Evolutionary conservation across 2,329 filamentous ascomycete species (phyloP), one percentile per base, ranked within the genome.

Genomic region (Coleophoma eucalyptorum): DNA sequence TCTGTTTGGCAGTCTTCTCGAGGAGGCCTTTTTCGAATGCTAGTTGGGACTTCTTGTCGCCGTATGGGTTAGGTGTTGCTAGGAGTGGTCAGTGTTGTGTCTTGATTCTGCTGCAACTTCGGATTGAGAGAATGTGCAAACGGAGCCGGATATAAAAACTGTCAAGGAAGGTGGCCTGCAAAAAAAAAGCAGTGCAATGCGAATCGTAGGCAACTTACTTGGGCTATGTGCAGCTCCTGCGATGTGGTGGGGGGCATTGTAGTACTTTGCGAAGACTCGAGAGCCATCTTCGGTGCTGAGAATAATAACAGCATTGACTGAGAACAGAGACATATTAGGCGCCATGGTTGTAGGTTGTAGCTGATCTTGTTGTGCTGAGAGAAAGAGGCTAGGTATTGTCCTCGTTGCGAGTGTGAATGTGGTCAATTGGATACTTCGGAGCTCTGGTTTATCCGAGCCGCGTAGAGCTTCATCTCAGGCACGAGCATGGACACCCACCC

Each of bases 1-100:
- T 92, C 74, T 95, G 90, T 78, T 97, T 99, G 60, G 89, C 87
- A 15, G 94, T 97, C 80, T 99, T 97, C 65, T 96, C 87, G 53
- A 97, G 75, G 37, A 99, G 81, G 5, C 92, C 94, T 76, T 97
- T 97, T 72, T 99, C 94, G 66, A 99, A 99, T 2, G 89, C 81
- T 71, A 95, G 96, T 74, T 99, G 94, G 62, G 95, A 85, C 76
- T 97, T 97, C 18, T 44, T 44, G 42, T 44, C 42, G 50, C 94
- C 73, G 52, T 90, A 90, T 52, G 89, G 78, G 72, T 97, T 97
- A 19, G 92, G 90, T 67, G 88, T 74, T 48, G 80, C 74, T 60
- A 81, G 76, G 59, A 77, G 73, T 59, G 81, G 76, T 32, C 58
- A 77, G 73, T 50, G 78, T 70, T 52, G 72, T n/a, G 12, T 50